Evolutionary conservation across 768 basidiomycete genomes (phyloP).

Genomic region (Boletus sensibilis): DNA sequence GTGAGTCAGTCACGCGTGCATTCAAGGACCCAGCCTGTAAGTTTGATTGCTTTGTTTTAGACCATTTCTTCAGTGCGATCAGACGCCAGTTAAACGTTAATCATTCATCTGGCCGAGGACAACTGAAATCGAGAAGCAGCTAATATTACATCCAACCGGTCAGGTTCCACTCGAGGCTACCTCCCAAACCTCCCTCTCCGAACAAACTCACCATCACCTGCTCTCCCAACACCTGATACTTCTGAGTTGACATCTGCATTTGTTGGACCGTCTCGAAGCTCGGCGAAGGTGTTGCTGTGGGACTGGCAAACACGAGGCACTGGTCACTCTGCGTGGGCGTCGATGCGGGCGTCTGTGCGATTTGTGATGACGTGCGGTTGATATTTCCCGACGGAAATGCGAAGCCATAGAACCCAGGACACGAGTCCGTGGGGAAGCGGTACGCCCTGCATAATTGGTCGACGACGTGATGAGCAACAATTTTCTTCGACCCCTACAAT

Average conservation of each 20-base stretch:
- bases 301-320: slow-evolving; percentile 14
- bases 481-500: neutral
- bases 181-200: slow-evolving; percentile 8
- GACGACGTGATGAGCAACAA: neutral
- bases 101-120: neutral
- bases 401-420: slow-evolving; percentile 29
- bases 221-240: slow-evolving; percentile 17
- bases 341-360: slow-evolving; percentile 22
- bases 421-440: slow-evolving; percentile 27
- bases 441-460: slow-evolving; percentile 19
- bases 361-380: slow-evolving; percentile 20
- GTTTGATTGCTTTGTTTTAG: no score
- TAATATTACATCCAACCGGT: slow-evolving; percentile 1
- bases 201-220: slow-evolving; percentile 8
- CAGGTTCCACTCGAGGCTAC: slow-evolving; percentile 9
- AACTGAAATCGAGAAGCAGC: neutral
- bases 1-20: no score
- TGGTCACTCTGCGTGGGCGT: slow-evolving; percentile 16
- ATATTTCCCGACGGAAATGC: slow-evolving; percentile 27
- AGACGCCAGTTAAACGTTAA: neutral
- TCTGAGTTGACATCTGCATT: slow-evolving; percentile 8
- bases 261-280: slow-evolving; percentile 15
- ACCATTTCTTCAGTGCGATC: neutral
- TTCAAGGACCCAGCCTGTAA: no score
- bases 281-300: slow-evolving; percentile 12